A percentile compares a stretch with the other conserved stretches of the same genome.
These are phyloP conservation scores for Hericium alpestre DNA, from an alignment of 768 basidiomycete species.

Conservation along the genomic window DNA sequence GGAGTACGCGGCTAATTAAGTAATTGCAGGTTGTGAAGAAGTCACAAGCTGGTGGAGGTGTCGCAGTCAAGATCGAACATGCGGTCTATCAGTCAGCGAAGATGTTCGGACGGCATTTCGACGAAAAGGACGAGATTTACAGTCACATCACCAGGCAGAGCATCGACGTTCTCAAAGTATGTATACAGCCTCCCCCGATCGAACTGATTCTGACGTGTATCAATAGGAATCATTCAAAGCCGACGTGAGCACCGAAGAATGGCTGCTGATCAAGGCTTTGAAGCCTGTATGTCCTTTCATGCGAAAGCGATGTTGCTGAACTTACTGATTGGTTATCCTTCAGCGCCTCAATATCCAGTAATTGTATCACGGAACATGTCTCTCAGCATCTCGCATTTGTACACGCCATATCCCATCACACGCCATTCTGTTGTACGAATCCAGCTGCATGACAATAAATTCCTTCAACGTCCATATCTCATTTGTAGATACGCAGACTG, in stretches of 20 bases:
- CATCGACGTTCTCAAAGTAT: conserved; percentile 90
- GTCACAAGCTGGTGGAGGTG: conserved; percentile 88
- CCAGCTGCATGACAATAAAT: not conserved
- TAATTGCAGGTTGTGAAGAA: conserved; percentile 72
- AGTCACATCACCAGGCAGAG: conserved; percentile 86
- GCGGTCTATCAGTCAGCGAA: conserved; percentile 92
- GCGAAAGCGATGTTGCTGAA: too few species aligned
- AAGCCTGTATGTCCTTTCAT: conserved; percentile 48
- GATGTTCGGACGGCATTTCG: conserved; percentile 93
- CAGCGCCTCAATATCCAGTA: not conserved
- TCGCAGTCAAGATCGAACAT: conserved; percentile 97
- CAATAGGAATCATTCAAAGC: conserved; percentile 72
- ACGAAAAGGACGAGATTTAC: conserved; percentile 89
- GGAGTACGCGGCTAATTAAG: not conserved
- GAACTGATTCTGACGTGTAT: conserved; percentile 2
- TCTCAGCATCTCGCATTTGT: not conserved
- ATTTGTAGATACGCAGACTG: too few species aligned
- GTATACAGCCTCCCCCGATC: not conserved
- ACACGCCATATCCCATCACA: not conserved
- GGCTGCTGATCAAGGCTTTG: conserved; percentile 82
- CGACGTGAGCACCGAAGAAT: conserved; percentile 85
- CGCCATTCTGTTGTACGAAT: not conserved
- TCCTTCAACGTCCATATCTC: too few species aligned
- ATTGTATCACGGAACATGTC: not conserved
- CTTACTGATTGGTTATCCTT: not conserved